phyloP scores from a whole-genome alignment of 1,284 basidiomycete species.

The Pterulicium gracile region DNA sequence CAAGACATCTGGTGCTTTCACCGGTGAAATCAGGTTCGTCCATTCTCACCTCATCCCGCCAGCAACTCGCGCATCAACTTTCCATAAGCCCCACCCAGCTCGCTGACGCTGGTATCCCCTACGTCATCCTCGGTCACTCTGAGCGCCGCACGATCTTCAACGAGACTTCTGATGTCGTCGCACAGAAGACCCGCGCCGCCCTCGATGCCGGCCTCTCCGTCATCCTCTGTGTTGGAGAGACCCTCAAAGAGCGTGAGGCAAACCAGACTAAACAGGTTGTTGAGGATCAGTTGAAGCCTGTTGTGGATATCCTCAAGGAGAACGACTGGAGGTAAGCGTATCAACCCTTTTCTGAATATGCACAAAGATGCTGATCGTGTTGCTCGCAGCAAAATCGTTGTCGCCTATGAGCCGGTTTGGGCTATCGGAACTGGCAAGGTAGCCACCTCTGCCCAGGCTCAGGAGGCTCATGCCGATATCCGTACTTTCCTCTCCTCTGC shows the following conservation, averaged over 20 bases:
- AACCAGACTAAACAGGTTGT: slow-evolving; percentile 76
- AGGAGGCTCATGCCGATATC: slow-evolving; percentile 84
- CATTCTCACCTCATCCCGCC: slow-evolving; percentile 1
- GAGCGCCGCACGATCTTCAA: slow-evolving; percentile 91
- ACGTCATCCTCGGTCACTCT: slow-evolving; percentile 95
- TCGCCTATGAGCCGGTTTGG: slow-evolving; percentile 98
- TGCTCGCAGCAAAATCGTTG: slow-evolving; percentile 69
- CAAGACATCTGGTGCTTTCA: slow-evolving; percentile 85
- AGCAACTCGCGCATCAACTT: no score
- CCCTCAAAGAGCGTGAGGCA: slow-evolving; percentile 80
- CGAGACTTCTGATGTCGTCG: slow-evolving; percentile 80
- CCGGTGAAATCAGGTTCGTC: slow-evolving; percentile 82
- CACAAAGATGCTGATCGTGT: background rate
- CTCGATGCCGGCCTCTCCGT: slow-evolving; percentile 70
- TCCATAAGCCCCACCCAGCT: slow-evolving; percentile 81
- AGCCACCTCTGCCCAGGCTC: slow-evolving; percentile 85
- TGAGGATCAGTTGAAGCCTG: slow-evolving; percentile 75
- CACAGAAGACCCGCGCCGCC: slow-evolving; percentile 79
- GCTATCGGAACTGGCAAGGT: slow-evolving; percentile 98
- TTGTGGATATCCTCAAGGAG: slow-evolving; percentile 52
- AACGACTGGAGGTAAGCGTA: slow-evolving; percentile 79
- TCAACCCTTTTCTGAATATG: slow-evolving; percentile 10
- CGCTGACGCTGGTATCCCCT: slow-evolving; percentile 78
- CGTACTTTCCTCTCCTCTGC: slow-evolving; percentile 65
- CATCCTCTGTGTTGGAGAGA: slow-evolving; percentile 96